These are phyloP conservation scores for Anisodus tanguticus DNA, from an alignment of 257 asterid genomes.

Conservation along the genomic window DNA sequence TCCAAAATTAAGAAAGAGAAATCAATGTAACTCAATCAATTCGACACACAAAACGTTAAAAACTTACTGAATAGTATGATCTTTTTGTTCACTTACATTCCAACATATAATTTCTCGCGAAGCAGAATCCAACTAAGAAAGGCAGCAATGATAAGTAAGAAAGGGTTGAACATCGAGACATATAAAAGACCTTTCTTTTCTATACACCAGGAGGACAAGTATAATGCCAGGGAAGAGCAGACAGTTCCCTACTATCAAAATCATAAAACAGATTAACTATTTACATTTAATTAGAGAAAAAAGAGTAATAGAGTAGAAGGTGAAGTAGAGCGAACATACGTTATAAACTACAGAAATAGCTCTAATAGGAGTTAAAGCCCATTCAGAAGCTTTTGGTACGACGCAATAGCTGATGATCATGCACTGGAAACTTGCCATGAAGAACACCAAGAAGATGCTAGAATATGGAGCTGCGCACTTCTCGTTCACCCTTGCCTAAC, in stretches of 20 bases:
- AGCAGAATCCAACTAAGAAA: conserved; percentile 87
- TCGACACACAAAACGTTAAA: neutral
- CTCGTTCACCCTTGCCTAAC: too few relatives aligned
- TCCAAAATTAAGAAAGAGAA: neutral
- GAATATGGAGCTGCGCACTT: too few relatives aligned
- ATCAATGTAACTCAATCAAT: neutral
- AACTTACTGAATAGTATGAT: too few relatives aligned
- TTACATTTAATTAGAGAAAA: neutral
- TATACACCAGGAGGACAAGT: too few relatives aligned
- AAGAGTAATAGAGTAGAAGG: too few relatives aligned
- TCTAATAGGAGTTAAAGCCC: conserved; percentile 70
- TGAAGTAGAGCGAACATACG: too few relatives aligned
- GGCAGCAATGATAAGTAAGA: too few relatives aligned
- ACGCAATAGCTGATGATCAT: conserved; percentile 53
- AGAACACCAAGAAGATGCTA: too few relatives aligned
- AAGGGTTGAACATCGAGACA: too few relatives aligned
- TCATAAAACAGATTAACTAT: neutral
- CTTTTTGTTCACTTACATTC: conserved; percentile 58
- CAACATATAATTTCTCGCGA: conserved; percentile 57
- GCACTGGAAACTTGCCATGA: too few relatives aligned
- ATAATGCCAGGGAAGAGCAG: too few relatives aligned
- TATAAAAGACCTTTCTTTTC: too few relatives aligned
- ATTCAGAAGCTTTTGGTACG: conserved; percentile 57
- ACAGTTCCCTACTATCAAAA: conserved; percentile 65
- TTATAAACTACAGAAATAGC: conserved; percentile 63